Conservation (phyloP, 805 yeast genomes). For the Nakazawaea ernobii region DNA sequence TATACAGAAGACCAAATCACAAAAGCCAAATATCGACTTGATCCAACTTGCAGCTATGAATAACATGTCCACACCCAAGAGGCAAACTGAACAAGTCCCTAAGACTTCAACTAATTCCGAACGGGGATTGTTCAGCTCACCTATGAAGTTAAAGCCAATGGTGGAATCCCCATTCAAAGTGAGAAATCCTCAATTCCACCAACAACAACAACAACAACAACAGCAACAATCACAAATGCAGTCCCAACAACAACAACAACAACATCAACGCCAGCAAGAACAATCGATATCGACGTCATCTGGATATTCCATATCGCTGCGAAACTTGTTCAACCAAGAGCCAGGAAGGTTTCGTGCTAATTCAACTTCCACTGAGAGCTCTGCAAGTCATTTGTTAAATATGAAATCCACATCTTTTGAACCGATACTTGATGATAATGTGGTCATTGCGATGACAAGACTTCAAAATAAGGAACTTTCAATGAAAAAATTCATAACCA, state of each 20-base stretch:
- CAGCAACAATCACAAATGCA: neutral
- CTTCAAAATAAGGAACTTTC: constrained; percentile 37
- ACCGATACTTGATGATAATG: constrained; percentile 17
- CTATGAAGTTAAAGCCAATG: constrained; percentile 22
- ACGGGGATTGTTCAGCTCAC: constrained; percentile 17
- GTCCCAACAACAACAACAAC: neutral
- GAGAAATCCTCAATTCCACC: constrained; percentile 13
- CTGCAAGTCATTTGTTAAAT: constrained; percentile 17
- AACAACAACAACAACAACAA: constrained; percentile 2
- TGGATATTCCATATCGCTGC: constrained; percentile 2
- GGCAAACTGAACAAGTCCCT: neutral
- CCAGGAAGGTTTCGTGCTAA: constrained; percentile 15
- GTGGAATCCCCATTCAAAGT: constrained; percentile 26
- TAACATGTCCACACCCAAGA: constrained; percentile 3
- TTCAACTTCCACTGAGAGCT: neutral
- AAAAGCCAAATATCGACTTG: neutral
- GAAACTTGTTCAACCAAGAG: constrained; percentile 15
- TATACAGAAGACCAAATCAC: neutral
- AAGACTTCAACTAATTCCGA: neutral
- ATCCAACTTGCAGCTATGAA: constrained; percentile 3
- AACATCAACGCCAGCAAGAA: neutral
- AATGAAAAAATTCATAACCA: constrained; percentile 25
- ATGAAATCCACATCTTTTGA: constrained; percentile 29
- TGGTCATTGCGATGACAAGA: constrained; percentile 37
- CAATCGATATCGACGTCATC: neutral